Percentiles rank a stretch among this genome's conserved stretches.
These are phyloP conservation scores for Sporothrix globosa DNA, from an alignment of 2,329 filamentous ascomycete species.

Conservation along the genomic window DNA sequence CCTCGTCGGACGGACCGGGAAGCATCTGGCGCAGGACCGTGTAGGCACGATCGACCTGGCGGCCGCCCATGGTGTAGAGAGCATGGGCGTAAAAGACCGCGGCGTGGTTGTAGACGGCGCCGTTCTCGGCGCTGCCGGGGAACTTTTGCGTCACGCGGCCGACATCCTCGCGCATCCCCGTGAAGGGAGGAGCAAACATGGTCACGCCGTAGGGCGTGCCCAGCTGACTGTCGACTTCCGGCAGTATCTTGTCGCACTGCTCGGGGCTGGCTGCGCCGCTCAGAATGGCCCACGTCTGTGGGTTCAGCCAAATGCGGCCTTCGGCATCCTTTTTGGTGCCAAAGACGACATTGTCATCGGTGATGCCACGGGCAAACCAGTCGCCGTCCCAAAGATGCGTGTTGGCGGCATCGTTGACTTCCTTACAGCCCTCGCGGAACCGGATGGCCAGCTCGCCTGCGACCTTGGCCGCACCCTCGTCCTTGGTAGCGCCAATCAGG, in stretches of 20 bases:
- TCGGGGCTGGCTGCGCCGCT: slow-evolving; percentile 53
- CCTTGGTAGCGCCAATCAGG: slow-evolving; percentile 8
- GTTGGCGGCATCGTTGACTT: slow-evolving; percentile 56
- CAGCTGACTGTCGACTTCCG: slow-evolving; percentile 55
- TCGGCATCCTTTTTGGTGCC: slow-evolving; percentile 55
- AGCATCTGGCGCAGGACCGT: slow-evolving; percentile 57
- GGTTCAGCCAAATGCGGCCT: slow-evolving; percentile 62
- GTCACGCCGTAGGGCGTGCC: slow-evolving; percentile 57
- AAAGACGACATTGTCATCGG: slow-evolving; percentile 57
- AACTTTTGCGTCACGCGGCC: slow-evolving; percentile 63
- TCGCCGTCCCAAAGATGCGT: slow-evolving; percentile 59
- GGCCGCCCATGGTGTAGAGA: slow-evolving; percentile 53
- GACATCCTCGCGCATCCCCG: slow-evolving; percentile 60
- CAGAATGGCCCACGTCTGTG: slow-evolving; percentile 60
- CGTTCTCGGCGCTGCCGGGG: slow-evolving; percentile 61
- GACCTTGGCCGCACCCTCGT: neutral
- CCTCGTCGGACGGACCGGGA: slow-evolving; percentile 55
- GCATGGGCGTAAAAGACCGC: slow-evolving; percentile 59
- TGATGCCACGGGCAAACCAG: slow-evolving; percentile 62
- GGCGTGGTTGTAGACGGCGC: slow-evolving; percentile 61
- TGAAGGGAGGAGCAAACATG: slow-evolving; percentile 61
- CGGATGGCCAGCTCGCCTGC: slow-evolving; percentile 43
- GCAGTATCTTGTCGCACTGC: slow-evolving; percentile 51
- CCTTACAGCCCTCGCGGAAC: slow-evolving; percentile 51
- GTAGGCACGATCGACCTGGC: slow-evolving; percentile 54